Evolutionary conservation across 2,329 filamentous ascomycete genomes (phyloP).

Genomic region (Monilinia polystroma): DNA sequence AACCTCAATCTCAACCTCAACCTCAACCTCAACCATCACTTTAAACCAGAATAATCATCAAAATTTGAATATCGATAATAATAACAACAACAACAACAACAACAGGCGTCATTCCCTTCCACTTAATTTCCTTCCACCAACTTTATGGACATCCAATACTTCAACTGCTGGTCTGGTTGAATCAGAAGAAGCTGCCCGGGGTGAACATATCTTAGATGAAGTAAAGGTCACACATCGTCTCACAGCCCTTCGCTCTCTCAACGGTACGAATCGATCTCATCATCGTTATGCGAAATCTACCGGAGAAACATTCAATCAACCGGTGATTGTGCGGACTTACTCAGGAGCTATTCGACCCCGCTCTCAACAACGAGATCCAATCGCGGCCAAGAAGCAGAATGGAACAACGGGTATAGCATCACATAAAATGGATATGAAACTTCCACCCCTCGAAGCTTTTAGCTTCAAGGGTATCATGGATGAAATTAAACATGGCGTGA

Average conservation of each 20-base stretch:
- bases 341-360: conserved; percentile 48
- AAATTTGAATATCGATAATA: conserved; percentile 7
- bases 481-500: conserved; percentile 51
- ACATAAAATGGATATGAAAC: conserved; percentile 43
- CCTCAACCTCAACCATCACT: background rate
- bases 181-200: conserved; percentile 39
- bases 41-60: background rate
- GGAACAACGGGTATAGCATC: conserved; percentile 29
- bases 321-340: conserved; percentile 65
- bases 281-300: conserved; percentile 58
- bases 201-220: conserved; percentile 49
- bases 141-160: conserved; percentile 38
- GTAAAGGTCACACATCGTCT: conserved; percentile 56
- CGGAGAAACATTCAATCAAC: conserved; percentile 60
- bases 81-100: background rate
- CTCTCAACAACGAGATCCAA: conserved; percentile 35
- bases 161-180: conserved; percentile 39
- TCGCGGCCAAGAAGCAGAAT: conserved; percentile 36
- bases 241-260: conserved; percentile 60
- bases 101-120: conserved; percentile 38
- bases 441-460: conserved; percentile 63
- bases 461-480: conserved; percentile 64
- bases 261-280: conserved; percentile 40
- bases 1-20: no score
- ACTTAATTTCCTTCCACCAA: conserved; percentile 38